These are phyloP conservation scores for Primulina tabacum DNA, from an alignment of 257 asterid species.

Conservation along the genomic window DNA sequence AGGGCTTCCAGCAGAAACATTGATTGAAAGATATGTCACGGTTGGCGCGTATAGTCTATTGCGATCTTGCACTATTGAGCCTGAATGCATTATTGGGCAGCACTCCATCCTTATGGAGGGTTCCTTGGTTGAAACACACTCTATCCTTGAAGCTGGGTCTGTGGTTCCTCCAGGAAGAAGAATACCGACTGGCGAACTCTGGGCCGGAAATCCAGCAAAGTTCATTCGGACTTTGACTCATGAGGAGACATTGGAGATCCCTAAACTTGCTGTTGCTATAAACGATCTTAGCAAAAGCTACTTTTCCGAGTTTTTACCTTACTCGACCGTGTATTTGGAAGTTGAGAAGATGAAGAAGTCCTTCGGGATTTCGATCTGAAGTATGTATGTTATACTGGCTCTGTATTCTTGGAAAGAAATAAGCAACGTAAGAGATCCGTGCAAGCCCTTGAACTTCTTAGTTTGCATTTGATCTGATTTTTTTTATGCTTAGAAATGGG, in stretches of 20 bases:
- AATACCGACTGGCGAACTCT: conserved; percentile 90
- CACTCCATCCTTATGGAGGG: conserved; percentile 95
- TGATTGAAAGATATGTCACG: conserved; percentile 78
- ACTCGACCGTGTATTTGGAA: conserved; percentile 85
- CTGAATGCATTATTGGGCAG: conserved; percentile 95
- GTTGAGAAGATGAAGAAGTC: conserved; percentile 89
- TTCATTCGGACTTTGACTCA: conserved; percentile 77
- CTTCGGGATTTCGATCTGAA: conserved; percentile 69
- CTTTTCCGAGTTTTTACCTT: conserved; percentile 78
- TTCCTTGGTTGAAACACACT: conserved; percentile 80
- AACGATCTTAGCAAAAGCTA: conserved; percentile 74
- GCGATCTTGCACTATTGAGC: conserved; percentile 89
- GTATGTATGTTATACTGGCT: conserved; percentile 1
- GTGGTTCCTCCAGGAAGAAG: conserved; percentile 96
- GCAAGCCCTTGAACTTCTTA: conserved; percentile 5
- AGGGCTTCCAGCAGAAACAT: conserved; percentile 93
- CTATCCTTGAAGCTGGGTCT: conserved; percentile 93
- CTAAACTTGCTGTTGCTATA: conserved; percentile 81
- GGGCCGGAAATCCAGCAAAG: conserved; percentile 97
- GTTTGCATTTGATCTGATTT: conserved; percentile 8
- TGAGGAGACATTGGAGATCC: conserved; percentile 85
- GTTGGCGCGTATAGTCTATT: conserved; percentile 83
- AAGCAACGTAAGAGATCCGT: conserved; percentile 28
- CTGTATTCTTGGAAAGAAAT: conserved; percentile 29
- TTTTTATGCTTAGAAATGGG: conserved; percentile 20